These are phyloP conservation scores for Mucor sp. DNA, from an alignment of 371 early-diverging fungal genomes.

Conservation along the genomic window DNA sequence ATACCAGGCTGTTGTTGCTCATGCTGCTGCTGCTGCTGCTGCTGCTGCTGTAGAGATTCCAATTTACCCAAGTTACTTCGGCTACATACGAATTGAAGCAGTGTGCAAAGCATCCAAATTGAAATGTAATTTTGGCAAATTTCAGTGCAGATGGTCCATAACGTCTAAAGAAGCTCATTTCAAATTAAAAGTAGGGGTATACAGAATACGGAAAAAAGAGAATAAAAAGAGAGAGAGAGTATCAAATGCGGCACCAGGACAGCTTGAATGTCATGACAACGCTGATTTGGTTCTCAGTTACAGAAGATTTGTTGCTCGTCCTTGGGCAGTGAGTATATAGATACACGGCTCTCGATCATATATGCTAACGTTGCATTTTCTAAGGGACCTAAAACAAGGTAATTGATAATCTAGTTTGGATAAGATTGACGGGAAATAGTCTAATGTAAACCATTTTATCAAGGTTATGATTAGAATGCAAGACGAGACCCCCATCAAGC, in stretches of 20 bases:
- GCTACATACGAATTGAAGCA: slow-evolving; percentile 65
- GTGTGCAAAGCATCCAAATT: slow-evolving; percentile 62
- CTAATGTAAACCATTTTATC: too few relatives aligned
- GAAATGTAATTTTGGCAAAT: slow-evolving; percentile 38
- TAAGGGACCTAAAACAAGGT: too few relatives aligned
- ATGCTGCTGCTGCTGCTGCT: too few relatives aligned
- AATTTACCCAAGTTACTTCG: slow-evolving; percentile 66
- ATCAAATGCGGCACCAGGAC: not conserved
- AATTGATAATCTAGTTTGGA: too few relatives aligned
- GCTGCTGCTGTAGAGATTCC: not conserved
- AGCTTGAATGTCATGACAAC: not conserved
- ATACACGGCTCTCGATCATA: too few relatives aligned
- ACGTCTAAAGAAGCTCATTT: slow-evolving; percentile 12
- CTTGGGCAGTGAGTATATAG: too few relatives aligned
- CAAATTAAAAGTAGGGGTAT: not conserved
- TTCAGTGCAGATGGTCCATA: not conserved
- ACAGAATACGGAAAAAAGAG: not conserved
- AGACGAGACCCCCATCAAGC: too few relatives aligned
- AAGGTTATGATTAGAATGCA: too few relatives aligned
- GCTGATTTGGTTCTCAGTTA: not conserved
- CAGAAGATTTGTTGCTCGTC: too few relatives aligned
- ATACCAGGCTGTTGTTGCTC: too few relatives aligned
- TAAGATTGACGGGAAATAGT: too few relatives aligned
- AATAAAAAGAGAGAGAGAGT: not conserved
- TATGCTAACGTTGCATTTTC: too few relatives aligned